Base-by-base conservation (phyloP, 345 rosid genomes). In the Eucalyptus rudis region DNA sequence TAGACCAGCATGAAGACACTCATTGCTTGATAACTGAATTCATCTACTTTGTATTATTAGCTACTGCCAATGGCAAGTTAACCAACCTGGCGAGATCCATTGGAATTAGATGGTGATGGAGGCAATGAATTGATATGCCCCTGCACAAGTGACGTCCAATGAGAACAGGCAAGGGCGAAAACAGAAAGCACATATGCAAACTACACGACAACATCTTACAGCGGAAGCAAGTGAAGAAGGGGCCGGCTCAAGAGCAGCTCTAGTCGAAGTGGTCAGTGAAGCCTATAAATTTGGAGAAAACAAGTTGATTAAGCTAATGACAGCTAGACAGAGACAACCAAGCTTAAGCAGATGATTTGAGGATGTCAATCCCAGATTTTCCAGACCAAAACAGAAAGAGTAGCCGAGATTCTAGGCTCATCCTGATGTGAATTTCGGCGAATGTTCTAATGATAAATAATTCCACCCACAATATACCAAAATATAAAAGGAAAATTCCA, bases 81-180 rank as follows among this genome's bases (percentile, higher is more conserved):
- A 90, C 93, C 45, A 88, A 96, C 99, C 98, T 91, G 92, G 86
- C 56, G 89, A 88, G 93, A 90, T 88, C 92, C 95, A 92, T 87
- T 93, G 86, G 94, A 88, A 89, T 87, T 88, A 66, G 93, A 85
- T 0, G 94, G 91, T 27, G 91, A 86, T 54, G 93, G 91, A 66
- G 94, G 95, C 81, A 71, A 71, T 71, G 81, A 71, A 71, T 71
- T 71, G 45, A 71, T 71, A 20, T 33, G 81, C 81, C 7, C 43
- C 43, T 71, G 81, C 44, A 71, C 25, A 71, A 71, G 45, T 33
- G 81, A 71, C 13, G 3, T 71, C 81, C 81, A 71, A 71, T 71
- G 81, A 71, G 81, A 71, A 71, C 43, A 71, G 81, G 81, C 13
- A 33, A 22, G 22, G 44, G 45, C 13, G 1, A 71, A 33, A 71